A percentile compares a stretch with the other conserved stretches of the same genome.
phyloP scores from a whole-genome alignment of 768 basidiomycete species.

The Termitomyces sp. region DNA sequence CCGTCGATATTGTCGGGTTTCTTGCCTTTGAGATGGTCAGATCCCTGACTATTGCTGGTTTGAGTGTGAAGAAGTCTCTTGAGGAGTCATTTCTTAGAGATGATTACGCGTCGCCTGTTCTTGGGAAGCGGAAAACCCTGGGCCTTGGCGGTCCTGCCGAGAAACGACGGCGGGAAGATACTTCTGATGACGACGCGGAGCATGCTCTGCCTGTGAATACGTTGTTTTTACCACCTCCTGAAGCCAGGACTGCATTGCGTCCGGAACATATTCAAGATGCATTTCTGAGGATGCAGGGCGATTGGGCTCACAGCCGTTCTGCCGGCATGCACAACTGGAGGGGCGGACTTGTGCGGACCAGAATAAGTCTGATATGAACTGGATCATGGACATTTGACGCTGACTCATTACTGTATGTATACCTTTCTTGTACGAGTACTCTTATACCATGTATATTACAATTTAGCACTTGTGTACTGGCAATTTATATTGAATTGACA shows the following conservation, averaged over 20 bases:
- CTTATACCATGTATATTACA: constrained; percentile 19
- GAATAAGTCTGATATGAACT: constrained; percentile 68
- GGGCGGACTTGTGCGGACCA: constrained; percentile 76
- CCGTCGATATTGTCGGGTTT: constrained; percentile 95
- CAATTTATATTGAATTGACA: constrained; percentile 3
- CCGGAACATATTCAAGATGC: constrained; percentile 91
- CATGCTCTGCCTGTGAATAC: constrained; percentile 64
- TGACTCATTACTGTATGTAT: constrained; percentile 2
- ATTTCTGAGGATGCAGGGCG: constrained; percentile 83
- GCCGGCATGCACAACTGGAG: constrained; percentile 90
- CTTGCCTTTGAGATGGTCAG: constrained; percentile 97
- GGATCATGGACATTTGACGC: not conserved
- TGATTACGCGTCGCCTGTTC: constrained; percentile 57
- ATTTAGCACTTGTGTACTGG: constrained; percentile 21
- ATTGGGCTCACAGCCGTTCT: constrained; percentile 75
- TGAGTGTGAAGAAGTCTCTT: constrained; percentile 75
- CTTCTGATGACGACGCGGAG: constrained; percentile 58
- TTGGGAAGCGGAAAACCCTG: constrained; percentile 65
- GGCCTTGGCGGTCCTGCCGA: constrained; percentile 43
- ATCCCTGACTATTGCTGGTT: constrained; percentile 83
- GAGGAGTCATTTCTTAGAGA: constrained; percentile 69
- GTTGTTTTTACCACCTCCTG: constrained; percentile 77
- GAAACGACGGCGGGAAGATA: constrained; percentile 50
- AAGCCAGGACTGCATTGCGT: constrained; percentile 70
- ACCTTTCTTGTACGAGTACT: constrained; percentile 2